Base-by-base conservation (phyloP, 352 stramenopile species). In the Phytopythium sindhum region DNA sequence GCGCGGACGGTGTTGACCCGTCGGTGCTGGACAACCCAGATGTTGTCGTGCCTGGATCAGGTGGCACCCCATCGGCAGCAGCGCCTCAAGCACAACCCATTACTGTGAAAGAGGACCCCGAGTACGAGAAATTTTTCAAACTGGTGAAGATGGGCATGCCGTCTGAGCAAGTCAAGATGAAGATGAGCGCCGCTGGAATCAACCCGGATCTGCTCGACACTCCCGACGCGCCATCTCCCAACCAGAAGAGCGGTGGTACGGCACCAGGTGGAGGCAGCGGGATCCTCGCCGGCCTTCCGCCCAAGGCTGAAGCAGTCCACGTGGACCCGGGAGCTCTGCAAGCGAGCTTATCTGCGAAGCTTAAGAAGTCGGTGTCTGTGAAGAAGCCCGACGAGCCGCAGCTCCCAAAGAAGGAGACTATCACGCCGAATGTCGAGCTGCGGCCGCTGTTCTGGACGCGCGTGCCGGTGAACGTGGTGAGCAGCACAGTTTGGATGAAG, bases 91-190 rank as follows among this genome's bases (percentile, higher is more conserved):
- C 26, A 3, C 56, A 61, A 26, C 42, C 58, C 2, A 80, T 97
- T 61, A 93, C 86, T 10, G 74, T 98, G 33, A 97, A 97, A 57
- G 91, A 98, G 57, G 91, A 98, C 60, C 92, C 93, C 24, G 80
- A 72, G 7, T 98, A 97, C 64, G 75, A 85, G 29, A 98, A 98
- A 65, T 99, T 98, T 67, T 98, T 98, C 67, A 98, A 98, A 70
- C 90, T 99, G 73, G 31, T 91, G 23, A 92, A 91, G 57, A 95
- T 97, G 84, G 88, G 88, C 2, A 93, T 97, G 81, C 88, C 87
- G 7, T 56, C 81, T 2, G 92, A 91, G 64, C 92, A 97, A 62
- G 93, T 98, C 17, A 95, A 98, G 75, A 84, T 98, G 74, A 97
- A 98, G 60, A 89, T 98, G 79, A 77, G 65, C 23, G 81, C 91